Evolutionary conservation across 2,329 filamentous ascomycete genomes (phyloP).

Genomic region (Neospermospora avenae): DNA sequence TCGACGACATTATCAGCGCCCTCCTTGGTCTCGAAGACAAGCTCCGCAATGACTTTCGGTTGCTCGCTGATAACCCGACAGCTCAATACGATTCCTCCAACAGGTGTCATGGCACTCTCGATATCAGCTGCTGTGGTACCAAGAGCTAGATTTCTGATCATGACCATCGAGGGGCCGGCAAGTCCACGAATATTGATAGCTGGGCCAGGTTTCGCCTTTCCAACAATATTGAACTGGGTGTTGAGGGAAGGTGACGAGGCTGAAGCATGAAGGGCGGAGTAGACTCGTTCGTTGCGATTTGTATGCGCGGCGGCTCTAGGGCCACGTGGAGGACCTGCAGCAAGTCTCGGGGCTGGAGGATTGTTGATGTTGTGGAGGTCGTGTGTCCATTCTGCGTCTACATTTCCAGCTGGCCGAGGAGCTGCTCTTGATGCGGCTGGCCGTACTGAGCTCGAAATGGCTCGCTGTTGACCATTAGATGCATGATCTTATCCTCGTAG

Average conservation of each 20-base stretch:
- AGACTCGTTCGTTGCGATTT: constrained; percentile 31
- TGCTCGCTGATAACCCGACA: constrained; percentile 65
- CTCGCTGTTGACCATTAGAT: constrained; percentile 24
- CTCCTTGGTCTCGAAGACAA: constrained; percentile 68
- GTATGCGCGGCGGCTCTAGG: constrained; percentile 25
- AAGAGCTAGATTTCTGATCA: constrained; percentile 78
- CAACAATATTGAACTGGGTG: constrained; percentile 35
- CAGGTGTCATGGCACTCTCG: constrained; percentile 73
- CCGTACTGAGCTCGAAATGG: constrained; percentile 28
- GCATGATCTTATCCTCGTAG: not conserved
- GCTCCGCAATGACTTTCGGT: constrained; percentile 74
- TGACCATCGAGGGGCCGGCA: constrained; percentile 67
- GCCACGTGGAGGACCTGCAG: constrained; percentile 38
- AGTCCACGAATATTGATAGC: constrained; percentile 72
- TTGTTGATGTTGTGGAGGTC: constrained; percentile 57
- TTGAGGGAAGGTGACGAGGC: constrained; percentile 34
- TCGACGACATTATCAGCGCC: constrained; percentile 72
- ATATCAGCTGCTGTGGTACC: constrained; percentile 81
- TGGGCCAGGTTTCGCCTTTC: constrained; percentile 35
- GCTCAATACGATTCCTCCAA: constrained; percentile 65
- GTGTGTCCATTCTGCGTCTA: constrained; percentile 69
- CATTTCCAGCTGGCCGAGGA: constrained; percentile 45
- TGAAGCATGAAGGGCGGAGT: constrained; percentile 28
- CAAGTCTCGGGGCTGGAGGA: constrained; percentile 40
- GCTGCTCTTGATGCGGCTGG: constrained; percentile 9